phyloP scores from a whole-genome alignment of 352 stramenopile genomes.

The Thraustochytrium striatum region DNA sequence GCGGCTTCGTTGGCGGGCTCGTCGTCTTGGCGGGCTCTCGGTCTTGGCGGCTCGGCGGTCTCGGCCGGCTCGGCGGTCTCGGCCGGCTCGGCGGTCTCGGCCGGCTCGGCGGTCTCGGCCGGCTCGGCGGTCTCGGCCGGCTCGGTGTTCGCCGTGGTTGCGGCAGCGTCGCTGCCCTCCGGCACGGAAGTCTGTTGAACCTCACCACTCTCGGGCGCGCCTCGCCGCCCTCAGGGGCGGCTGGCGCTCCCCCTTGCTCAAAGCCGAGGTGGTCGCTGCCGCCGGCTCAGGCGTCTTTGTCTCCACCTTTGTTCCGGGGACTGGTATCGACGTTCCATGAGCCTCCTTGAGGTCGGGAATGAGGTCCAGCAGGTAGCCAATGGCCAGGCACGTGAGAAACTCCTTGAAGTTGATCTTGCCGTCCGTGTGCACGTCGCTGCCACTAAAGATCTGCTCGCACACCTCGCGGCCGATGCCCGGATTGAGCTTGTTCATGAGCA shows the following conservation, averaged over 20 bases:
- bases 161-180: neutral
- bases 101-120: neutral
- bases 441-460: constrained; percentile 73
- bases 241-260: no score
- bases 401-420: constrained; percentile 75
- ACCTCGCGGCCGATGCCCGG: constrained; percentile 52
- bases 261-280: no score
- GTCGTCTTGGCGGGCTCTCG: no score
- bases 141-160: neutral
- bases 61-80: neutral
- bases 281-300: no score
- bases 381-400: constrained; percentile 73
- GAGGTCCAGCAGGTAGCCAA: constrained; percentile 70
- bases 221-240: no score
- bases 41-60: neutral
- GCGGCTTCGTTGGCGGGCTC: no score
- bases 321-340: no score
- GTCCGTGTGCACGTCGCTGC: constrained; percentile 79
- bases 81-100: neutral
- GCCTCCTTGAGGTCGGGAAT: constrained; percentile 64
- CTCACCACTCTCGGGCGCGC: no score
- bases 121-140: neutral
- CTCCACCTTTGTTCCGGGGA: no score
- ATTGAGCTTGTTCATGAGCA: constrained; percentile 42
- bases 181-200: no score